phyloP scores from a whole-genome alignment of 495 filamentous ascomycete species.

The Collariella sp. region DNA sequence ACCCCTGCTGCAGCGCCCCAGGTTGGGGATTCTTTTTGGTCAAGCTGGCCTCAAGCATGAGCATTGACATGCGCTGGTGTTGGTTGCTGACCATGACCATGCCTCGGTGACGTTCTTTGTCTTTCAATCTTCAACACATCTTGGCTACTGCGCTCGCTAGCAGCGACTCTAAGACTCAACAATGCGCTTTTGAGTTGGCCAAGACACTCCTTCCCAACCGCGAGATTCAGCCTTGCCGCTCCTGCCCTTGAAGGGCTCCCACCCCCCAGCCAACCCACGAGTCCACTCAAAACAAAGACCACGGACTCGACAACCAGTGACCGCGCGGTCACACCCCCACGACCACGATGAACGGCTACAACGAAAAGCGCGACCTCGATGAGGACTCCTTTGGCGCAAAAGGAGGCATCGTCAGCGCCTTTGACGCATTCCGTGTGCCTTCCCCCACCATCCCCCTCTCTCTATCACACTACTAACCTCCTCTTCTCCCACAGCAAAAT shows the following conservation, averaged over 20 bases:
- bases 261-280: not conserved
- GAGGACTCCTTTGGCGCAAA: conserved; percentile 74
- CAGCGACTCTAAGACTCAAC: not conserved
- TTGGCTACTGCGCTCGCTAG: not conserved
- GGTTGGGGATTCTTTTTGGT: conserved; percentile 4
- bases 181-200: not conserved
- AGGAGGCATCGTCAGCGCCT: conserved; percentile 63
- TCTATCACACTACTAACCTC: conserved; percentile 21
- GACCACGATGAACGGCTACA: conserved; percentile 48
- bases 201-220: not conserved
- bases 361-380: conserved; percentile 42
- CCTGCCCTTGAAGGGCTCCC: not conserved
- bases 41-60: conserved; percentile 12
- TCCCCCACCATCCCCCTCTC: conserved; percentile 17
- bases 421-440: conserved; percentile 92
- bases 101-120: not conserved
- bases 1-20: not conserved
- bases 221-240: not conserved
- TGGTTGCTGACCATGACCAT: not conserved
- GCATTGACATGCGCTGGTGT: not conserved
- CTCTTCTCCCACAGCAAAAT: conserved; percentile 59
- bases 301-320: not conserved
- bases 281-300: not conserved
- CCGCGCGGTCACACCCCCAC: not conserved
- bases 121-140: not conserved